Conservation (phyloP, 345 rosid genomes). For the Linum trigynum region DNA sequence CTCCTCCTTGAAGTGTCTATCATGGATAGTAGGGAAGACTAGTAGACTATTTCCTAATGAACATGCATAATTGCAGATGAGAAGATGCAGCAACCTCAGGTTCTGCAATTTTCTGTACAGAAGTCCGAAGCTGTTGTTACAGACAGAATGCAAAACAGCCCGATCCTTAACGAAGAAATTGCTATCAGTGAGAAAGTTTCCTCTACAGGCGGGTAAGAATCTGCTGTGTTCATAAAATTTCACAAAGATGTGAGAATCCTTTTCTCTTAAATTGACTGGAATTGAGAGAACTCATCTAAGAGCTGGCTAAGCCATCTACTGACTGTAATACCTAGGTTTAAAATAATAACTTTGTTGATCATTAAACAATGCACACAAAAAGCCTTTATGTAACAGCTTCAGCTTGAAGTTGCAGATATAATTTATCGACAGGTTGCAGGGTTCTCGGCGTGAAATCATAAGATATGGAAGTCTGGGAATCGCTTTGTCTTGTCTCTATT, state of each 20-base stretch:
- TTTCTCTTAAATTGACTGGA: not conserved
- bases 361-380: slow-evolving; percentile 9
- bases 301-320: not conserved
- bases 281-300: not conserved
- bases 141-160: slow-evolving; percentile 31
- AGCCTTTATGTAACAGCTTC: slow-evolving; percentile 17
- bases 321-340: not conserved
- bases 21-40: slow-evolving; percentile 7
- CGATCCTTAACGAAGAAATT: slow-evolving; percentile 18
- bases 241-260: not conserved
- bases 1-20: slow-evolving; percentile 12
- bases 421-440: slow-evolving; percentile 91
- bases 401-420: slow-evolving; percentile 60
- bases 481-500: slow-evolving; percentile 61
- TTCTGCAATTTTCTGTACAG: slow-evolving; percentile 24
- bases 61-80: slow-evolving; percentile 39
- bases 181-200: slow-evolving; percentile 19
- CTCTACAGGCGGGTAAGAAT: slow-evolving; percentile 40
- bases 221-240: not conserved
- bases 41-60: slow-evolving; percentile 19
- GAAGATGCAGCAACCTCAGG: slow-evolving; percentile 32
- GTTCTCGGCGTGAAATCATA: slow-evolving; percentile 69
- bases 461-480: slow-evolving; percentile 84
- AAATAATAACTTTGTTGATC: slow-evolving; percentile 1
- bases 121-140: slow-evolving; percentile 26